These are phyloP conservation scores for Rhodotorula sp. DNA, from an alignment of 1,284 basidiomycete genomes.

Conservation along the genomic window DNA sequence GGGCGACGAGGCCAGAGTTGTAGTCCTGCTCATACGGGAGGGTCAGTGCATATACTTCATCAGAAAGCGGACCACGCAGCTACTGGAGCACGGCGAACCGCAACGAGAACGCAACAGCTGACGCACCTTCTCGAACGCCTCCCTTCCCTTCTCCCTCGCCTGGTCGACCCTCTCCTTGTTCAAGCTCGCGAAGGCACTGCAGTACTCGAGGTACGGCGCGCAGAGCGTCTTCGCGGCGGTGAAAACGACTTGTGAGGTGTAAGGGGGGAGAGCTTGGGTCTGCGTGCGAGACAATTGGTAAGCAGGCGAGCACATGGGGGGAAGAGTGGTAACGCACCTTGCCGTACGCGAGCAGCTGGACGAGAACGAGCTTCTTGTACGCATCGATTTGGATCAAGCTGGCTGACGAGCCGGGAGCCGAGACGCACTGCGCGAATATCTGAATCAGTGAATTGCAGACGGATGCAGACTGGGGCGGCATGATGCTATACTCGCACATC, in stretches of 20 bases:
- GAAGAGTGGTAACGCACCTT: slow-evolving; percentile 53
- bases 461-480: too few relatives aligned
- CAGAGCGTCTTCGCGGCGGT: slow-evolving; percentile 59
- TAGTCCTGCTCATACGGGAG: slow-evolving; percentile 57
- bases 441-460: too few relatives aligned
- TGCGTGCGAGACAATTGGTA: slow-evolving; percentile 42
- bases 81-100: neutral
- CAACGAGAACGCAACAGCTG: neutral
- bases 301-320: slow-evolving; percentile 1
- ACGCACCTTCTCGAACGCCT: slow-evolving; percentile 57
- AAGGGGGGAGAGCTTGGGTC: slow-evolving; percentile 63
- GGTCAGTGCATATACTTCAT: neutral
- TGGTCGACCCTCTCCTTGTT: slow-evolving; percentile 51
- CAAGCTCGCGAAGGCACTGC: slow-evolving; percentile 62
- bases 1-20: slow-evolving; percentile 65
- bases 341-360: slow-evolving; percentile 70
- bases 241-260: slow-evolving; percentile 58
- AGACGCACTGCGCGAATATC: slow-evolving; percentile 53
- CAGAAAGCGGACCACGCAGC: neutral
- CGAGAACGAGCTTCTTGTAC: slow-evolving; percentile 71
- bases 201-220: slow-evolving; percentile 60
- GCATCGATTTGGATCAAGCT: slow-evolving; percentile 77
- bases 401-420: slow-evolving; percentile 63
- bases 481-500: too few relatives aligned
- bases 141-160: slow-evolving; percentile 58